These are phyloP conservation scores for Halophytophthora batemanensis DNA, from an alignment of 352 stramenopile species.

Conservation along the genomic window DNA sequence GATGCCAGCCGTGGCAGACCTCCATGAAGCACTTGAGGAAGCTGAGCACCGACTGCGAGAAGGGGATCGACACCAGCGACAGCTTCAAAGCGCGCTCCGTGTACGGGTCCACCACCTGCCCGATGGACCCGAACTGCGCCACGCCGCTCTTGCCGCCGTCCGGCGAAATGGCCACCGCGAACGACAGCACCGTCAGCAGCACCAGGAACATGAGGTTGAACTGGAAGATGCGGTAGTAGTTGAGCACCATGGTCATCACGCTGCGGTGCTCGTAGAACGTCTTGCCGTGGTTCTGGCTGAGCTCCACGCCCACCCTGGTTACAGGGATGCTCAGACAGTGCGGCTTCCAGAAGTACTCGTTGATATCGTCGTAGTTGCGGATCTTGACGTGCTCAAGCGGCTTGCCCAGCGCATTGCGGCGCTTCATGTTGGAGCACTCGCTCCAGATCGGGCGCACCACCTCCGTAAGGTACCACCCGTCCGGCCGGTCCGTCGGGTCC, in stretches of 20 bases:
- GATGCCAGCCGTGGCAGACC: conserved; percentile 61
- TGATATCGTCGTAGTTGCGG: conserved; percentile 81
- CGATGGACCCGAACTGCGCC: conserved; percentile 51
- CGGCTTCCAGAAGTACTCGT: conserved; percentile 79
- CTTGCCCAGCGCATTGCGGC: conserved; percentile 53
- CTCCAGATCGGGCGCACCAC: conserved; percentile 68
- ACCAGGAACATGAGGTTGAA: conserved; percentile 81
- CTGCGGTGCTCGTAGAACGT: conserved; percentile 80
- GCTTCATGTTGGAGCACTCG: conserved; percentile 74
- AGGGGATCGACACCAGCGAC: conserved; percentile 43
- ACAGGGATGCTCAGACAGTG: conserved; percentile 60
- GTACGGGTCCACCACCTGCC: conserved; percentile 52
- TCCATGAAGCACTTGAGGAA: conserved; percentile 68
- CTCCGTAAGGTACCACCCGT: conserved; percentile 59
- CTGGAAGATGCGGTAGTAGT: conserved; percentile 83
- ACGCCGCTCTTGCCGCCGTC: conserved; percentile 54
- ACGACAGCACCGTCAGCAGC: conserved; percentile 46
- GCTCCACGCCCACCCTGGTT: conserved; percentile 37
- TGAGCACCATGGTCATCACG: conserved; percentile 65
- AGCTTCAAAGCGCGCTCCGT: conserved; percentile 52
- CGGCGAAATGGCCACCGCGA: conserved; percentile 53
- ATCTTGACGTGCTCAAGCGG: conserved; percentile 72
- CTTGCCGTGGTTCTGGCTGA: conserved; percentile 64
- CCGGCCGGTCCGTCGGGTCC: conserved; percentile 34
- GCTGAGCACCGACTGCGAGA: conserved; percentile 44